phyloP scores from a whole-genome alignment of 129 eudicot species.

The Lactuca saligna region DNA sequence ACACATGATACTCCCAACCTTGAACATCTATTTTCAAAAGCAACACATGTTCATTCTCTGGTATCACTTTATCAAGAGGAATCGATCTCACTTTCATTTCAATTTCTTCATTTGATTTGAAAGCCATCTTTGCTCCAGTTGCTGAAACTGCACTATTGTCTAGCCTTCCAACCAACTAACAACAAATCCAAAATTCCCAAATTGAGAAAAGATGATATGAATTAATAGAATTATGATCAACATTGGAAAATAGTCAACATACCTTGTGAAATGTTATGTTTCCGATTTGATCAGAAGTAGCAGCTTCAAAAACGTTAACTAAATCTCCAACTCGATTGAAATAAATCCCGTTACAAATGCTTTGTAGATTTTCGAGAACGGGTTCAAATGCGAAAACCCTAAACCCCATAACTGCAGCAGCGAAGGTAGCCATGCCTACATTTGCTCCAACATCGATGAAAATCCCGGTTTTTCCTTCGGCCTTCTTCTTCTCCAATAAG shows the following conservation, averaged over 20 bases:
- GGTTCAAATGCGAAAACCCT: constrained; percentile 86
- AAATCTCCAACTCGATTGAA: constrained; percentile 73
- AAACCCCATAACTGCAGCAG: constrained; percentile 96
- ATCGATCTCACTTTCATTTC: constrained; percentile 71
- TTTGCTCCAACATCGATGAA: constrained; percentile 91
- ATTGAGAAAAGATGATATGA: neutral
- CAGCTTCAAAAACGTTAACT: constrained; percentile 85
- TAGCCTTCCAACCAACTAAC: constrained; percentile 87
- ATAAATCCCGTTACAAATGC: constrained; percentile 86
- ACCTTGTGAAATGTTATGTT: constrained; percentile 94
- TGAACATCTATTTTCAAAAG: constrained; percentile 91
- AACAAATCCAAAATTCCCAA: constrained; percentile 5
- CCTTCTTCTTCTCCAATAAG: constrained; percentile 56
- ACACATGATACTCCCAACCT: constrained; percentile 97
- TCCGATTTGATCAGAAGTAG: constrained; percentile 78
- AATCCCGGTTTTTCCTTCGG: constrained; percentile 55
- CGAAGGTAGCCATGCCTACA: constrained; percentile 96
- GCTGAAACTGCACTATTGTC: constrained; percentile 98
- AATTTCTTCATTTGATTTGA: constrained; percentile 90
- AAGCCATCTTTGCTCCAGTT: constrained; percentile 87
- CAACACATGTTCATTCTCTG: constrained; percentile 62
- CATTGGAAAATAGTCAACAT: neutral
- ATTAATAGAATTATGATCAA: neutral
- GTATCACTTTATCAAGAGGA: constrained; percentile 75
- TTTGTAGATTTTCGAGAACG: constrained; percentile 91